A percentile compares a stretch with the other conserved stretches of the same genome.
Evolutionary conservation across 208 protist species (phyloP).

Genomic region (Phytomonas serpens): DNA sequence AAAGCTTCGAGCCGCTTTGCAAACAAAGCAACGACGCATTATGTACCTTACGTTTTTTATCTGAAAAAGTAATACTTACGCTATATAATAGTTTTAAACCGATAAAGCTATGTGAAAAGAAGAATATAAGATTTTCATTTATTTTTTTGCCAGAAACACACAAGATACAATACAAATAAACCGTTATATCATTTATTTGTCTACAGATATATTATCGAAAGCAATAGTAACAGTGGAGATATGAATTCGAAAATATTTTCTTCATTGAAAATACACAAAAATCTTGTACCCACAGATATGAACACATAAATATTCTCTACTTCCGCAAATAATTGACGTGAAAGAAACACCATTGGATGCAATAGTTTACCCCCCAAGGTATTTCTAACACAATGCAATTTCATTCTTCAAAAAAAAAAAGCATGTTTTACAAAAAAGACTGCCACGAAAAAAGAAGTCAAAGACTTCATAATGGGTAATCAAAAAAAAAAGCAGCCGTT

Average conservation of each 20-base stretch:
- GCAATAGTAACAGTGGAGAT: neutral
- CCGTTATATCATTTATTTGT: neutral
- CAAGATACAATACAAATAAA: neutral
- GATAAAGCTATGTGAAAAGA: neutral
- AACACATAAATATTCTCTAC: neutral
- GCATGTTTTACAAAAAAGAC: constrained; percentile 6
- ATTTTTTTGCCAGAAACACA: neutral
- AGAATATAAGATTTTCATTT: neutral
- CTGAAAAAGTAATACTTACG: constrained; percentile 3
- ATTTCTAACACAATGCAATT: neutral
- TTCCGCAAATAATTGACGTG: neutral
- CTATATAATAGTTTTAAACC: constrained; percentile 1
- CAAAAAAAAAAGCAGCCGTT: neutral
- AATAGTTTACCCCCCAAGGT: neutral
- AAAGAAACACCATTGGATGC: neutral
- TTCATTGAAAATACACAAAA: neutral
- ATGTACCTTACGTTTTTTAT: constrained; percentile 7
- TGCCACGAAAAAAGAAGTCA: no score
- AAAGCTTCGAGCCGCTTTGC: constrained; percentile 10
- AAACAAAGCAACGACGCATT: constrained; percentile 21
- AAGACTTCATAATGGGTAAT: no score
- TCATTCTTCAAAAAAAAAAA: neutral
- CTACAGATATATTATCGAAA: neutral
- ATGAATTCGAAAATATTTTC: neutral
- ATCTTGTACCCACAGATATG: neutral